phyloP scores from a whole-genome alignment of 495 filamentous ascomycete genomes.

The Paragyromitra xinjiangensis region DNA sequence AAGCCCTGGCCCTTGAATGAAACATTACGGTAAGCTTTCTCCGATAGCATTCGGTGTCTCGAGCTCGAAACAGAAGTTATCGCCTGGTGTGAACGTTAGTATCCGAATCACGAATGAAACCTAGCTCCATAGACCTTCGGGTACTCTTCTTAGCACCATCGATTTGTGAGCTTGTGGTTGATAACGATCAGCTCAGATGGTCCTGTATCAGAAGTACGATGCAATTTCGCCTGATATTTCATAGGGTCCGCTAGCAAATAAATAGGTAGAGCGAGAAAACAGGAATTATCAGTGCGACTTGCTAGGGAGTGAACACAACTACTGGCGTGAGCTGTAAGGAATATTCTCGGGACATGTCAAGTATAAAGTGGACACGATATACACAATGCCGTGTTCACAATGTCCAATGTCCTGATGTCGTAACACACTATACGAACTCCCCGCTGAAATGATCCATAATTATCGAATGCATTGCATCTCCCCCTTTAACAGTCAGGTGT shows the following conservation, averaged over 20 bases:
- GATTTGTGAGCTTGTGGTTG: neutral
- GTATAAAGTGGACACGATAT: neutral
- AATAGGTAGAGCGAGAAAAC: neutral
- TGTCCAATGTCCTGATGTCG: slow-evolving; percentile 2
- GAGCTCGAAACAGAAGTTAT: neutral
- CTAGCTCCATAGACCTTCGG: too few species aligned
- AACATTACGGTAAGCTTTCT: slow-evolving; percentile 15
- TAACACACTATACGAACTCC: slow-evolving; percentile 3
- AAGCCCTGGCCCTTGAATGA: neutral
- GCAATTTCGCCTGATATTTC: too few species aligned
- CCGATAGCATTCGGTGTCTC: neutral
- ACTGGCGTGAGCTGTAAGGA: neutral
- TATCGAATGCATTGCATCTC: slow-evolving; percentile 4
- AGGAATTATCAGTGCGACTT: neutral
- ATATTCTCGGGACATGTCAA: slow-evolving; percentile 16
- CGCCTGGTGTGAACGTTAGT: neutral
- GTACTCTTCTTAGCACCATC: neutral
- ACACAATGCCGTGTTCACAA: slow-evolving; percentile 18
- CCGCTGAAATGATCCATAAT: neutral
- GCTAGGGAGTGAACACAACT: neutral
- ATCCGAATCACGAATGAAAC: slow-evolving; percentile 3
- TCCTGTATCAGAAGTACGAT: neutral
- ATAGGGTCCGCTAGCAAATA: neutral
- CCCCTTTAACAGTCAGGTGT: neutral
- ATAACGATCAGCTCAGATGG: neutral